A percentile compares a stretch with the other conserved stretches of the same genome.
phyloP scores from a whole-genome alignment of 2,329 filamentous ascomycete species.

The Monosporascus sp. region DNA sequence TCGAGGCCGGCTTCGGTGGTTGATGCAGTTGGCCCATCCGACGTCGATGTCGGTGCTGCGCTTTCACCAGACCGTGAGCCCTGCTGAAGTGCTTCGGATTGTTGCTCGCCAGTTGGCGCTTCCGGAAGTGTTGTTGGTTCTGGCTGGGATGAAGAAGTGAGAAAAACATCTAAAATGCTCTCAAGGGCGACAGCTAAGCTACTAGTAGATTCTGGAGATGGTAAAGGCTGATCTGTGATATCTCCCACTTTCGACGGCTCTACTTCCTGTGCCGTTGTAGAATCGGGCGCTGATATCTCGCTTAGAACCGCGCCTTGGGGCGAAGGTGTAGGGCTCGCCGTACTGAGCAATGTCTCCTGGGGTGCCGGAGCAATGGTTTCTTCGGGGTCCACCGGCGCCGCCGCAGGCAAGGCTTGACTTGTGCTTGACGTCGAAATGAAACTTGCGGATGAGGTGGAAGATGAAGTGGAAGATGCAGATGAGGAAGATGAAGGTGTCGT shows the following conservation, averaged over 20 bases:
- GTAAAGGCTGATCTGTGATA: background rate
- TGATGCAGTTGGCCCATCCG: conserved; percentile 2
- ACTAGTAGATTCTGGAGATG: background rate
- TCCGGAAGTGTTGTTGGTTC: background rate
- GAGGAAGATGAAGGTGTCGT: conserved; percentile 10
- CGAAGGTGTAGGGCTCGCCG: conserved; percentile 28
- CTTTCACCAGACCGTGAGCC: conserved; percentile 6
- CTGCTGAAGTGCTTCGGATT: conserved; percentile 5
- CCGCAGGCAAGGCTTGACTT: conserved; percentile 3
- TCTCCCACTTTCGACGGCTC: conserved; percentile 8
- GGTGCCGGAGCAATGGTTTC: conserved; percentile 6
- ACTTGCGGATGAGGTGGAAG: background rate
- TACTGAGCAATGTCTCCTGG: conserved; percentile 27
- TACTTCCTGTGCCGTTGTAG: conserved; percentile 9
- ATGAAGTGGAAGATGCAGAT: conserved; percentile 4
- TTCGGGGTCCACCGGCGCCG: conserved; percentile 4
- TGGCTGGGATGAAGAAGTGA: background rate
- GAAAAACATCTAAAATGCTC: background rate
- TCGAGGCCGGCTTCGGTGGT: background rate
- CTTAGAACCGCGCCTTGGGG: conserved; percentile 13
- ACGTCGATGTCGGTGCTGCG: conserved; percentile 9
- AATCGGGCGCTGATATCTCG: conserved; percentile 9
- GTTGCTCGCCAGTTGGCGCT: conserved; percentile 7
- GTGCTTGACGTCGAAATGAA: background rate
- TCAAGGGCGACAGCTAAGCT: background rate